Base-by-base conservation (phyloP, 768 basidiomycete species). In the Suillus cothurnatus region DNA sequence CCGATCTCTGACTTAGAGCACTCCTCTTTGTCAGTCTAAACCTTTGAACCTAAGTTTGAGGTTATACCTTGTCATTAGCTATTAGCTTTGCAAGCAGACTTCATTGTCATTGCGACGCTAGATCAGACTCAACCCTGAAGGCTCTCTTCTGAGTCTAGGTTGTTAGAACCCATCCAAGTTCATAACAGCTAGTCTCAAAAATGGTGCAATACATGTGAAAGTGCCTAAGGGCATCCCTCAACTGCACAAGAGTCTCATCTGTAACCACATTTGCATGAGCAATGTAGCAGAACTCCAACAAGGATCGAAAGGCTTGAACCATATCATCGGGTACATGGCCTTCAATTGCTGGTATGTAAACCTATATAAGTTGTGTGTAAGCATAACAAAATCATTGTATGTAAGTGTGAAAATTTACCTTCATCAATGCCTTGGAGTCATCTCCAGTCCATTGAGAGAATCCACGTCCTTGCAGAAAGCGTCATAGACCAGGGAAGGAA, bases 241-340 rank as follows among this genome's bases (percentile, higher is more conserved):
- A 53, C 1, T 19, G 41, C 1, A 11, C 45, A 15, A 66, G 38
- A 26, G 52, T 43, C 19, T 66, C 65, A 39, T 67, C 67, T 17
- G 49, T 65, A 32, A 70, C 47, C 39, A 55, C 62, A 11, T 62
- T 43, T 15, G 67, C 59, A 15, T 21, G 57, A 6, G 38, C 47
- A 12, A 76, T 67, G 63, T 76, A 78, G 58, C 71, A 73, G 66
- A 73, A 76, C 14, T 78, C 74, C 15, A 76, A 32, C 47, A 77
- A 73, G 11, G 69, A 64, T 6, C 61, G 21, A 23, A 78, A 26
- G 1, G 64, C 61, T 32, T 70, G 62, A 6, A 78, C 68, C 68
- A 78, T 73, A 7, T 73, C 61, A 9, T 64, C 34, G 0, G 77
- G 78, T 7, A 80, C 70, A 66, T 75, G 69, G 17, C 76, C 77